These are phyloP conservation scores for Rhodotorula babjevae DNA, from an alignment of 768 basidiomycete species.

Conservation along the genomic window DNA sequence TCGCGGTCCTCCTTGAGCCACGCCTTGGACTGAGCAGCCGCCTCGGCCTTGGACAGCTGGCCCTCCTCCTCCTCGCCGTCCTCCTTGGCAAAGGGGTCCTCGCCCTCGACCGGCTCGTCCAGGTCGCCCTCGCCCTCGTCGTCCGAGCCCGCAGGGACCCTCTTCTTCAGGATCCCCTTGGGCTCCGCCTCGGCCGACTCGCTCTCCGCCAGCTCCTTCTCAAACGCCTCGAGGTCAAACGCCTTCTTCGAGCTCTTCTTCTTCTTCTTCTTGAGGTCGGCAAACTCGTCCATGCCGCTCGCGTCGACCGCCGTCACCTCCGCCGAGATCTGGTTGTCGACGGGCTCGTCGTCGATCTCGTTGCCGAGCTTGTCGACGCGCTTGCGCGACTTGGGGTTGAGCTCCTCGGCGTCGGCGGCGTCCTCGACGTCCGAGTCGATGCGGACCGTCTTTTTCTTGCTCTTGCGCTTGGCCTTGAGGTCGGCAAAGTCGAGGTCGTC, in stretches of 20 bases:
- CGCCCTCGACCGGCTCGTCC: conserved; percentile 41
- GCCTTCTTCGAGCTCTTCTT: conserved; percentile 66
- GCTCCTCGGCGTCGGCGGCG: conserved; percentile 6
- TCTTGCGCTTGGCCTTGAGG: conserved; percentile 77
- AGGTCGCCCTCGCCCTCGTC: conserved; percentile 39
- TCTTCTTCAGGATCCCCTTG: conserved; percentile 54
- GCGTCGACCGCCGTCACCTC: conserved; percentile 13
- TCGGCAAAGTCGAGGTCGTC: conserved; percentile 77
- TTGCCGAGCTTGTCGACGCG: conserved; percentile 36
- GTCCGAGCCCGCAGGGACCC: conserved; percentile 52
- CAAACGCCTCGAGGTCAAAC: conserved; percentile 86
- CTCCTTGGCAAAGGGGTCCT: conserved; percentile 40
- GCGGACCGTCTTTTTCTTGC: conserved; percentile 64
- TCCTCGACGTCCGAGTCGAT: conserved; percentile 46
- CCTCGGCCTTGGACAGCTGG: conserved; percentile 53
- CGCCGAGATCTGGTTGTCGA: conserved; percentile 26
- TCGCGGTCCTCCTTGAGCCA: conserved; percentile 87
- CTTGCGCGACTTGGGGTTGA: conserved; percentile 9
- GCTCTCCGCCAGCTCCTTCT: conserved; percentile 76
- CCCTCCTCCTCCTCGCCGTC: conserved; percentile 35
- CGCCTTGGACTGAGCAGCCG: conserved; percentile 64
- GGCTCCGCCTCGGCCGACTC: conserved; percentile 59
- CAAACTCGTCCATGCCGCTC: conserved; percentile 25
- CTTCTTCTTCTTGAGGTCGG: conserved; percentile 30
- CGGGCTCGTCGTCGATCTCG: conserved; percentile 34